Conservation (phyloP, 106 monocot genomes). For the Iris macrosiphon region DNA sequence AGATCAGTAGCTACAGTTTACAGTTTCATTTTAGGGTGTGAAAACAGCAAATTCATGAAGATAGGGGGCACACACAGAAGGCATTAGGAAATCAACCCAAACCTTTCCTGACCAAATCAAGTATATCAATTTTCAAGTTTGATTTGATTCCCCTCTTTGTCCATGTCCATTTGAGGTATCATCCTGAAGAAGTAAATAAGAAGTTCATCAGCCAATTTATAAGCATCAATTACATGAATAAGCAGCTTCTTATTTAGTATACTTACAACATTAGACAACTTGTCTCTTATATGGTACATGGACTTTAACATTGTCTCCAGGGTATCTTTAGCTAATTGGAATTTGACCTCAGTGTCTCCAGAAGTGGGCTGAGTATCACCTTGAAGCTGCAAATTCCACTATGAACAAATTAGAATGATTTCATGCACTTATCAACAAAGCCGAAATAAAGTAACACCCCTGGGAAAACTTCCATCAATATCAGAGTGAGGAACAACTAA, state of each 20-base stretch:
- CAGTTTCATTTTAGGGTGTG: no score
- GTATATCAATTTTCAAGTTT: conserved; percentile 4
- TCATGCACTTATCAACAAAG: neutral
- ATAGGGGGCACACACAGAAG: no score
- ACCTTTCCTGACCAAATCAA: neutral
- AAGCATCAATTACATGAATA: neutral
- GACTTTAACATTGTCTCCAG: conserved; percentile 56
- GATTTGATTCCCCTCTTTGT: conserved; percentile 15
- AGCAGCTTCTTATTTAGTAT: neutral
- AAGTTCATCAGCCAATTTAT: neutral
- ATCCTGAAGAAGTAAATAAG: conserved; percentile 15
- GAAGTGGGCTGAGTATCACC: conserved; percentile 24
- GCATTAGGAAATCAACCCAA: no score
- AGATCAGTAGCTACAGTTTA: no score
- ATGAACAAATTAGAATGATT: neutral
- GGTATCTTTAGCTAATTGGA: conserved; percentile 55
- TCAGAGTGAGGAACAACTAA: no score
- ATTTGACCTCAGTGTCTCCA: conserved; percentile 42
- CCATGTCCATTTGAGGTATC: conserved; percentile 15
- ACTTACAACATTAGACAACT: conserved; percentile 42
- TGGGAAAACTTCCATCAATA: neutral
- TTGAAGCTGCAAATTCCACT: conserved; percentile 41
- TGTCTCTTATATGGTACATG: conserved; percentile 53
- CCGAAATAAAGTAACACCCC: neutral
- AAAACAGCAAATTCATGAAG: no score